Evolutionary conservation across 345 rosid genomes (phyloP), one percentile per base, ranked within the genome.

Genomic region (Brassica carinata): DNA sequence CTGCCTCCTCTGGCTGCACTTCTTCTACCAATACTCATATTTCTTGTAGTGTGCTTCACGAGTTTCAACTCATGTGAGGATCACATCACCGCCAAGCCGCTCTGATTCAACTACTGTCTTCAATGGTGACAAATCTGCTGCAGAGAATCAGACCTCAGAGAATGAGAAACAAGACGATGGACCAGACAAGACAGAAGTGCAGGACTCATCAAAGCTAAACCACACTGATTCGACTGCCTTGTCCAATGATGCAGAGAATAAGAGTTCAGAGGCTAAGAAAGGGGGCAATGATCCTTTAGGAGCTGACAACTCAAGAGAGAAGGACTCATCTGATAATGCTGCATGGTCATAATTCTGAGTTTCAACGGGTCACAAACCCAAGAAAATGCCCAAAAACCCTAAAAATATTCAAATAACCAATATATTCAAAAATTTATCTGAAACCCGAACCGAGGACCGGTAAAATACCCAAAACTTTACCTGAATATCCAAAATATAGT

Each of bases 211-310:
- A 2, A 19, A 19, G 23, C 73, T 74, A 14, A 69, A 69, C 78
- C 77, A 45, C 68, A 75, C 87, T 77, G 81, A 77, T 67, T 72
- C 81, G 63, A 63, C 80, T 15, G 40, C 69, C 38, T 30, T 74
- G 34, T 29, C 75, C 19, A 74, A 80, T 74, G 84, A 58, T 66
- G 65, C 29, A 8, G 75, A 71, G 72, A 70, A 17, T 19, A 76
- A 31, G 8, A 64, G 29, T n/a, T 14, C 57, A 62, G 75, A 69
- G 48, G 36, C n/a, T 64, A 73, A 53, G 83, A 75, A 70, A 70
- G 30, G 26, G 17, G 67, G 64, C 1, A 53, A 51, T 26, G 4
- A 14, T 14, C 5, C 61, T 75, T 48, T 43, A 74, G 26, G 71
- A 81, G 29, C 1, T 36, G 83, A 64, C 7, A 70, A 43, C 18